Base-by-base conservation (phyloP, 495 filamentous ascomycete species). In the Aspergillus steynii region DNA sequence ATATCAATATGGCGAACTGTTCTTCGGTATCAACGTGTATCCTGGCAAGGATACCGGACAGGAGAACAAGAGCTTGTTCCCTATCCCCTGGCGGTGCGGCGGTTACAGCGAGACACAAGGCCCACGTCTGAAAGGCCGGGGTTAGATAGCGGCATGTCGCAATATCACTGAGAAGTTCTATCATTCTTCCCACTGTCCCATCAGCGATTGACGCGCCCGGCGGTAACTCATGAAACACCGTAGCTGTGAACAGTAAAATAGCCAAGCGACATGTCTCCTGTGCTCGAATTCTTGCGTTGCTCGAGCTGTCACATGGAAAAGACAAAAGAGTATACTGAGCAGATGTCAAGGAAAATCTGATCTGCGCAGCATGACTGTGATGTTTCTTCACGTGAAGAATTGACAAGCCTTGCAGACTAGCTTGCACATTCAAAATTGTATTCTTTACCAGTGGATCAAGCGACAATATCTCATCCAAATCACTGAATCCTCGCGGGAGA, bases 301-400 rank as follows among this genome's bases (percentile, higher is more conserved):
- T 28, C 7, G 29, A 3, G 15, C 25, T 28, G 1, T 20, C 37
- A 27, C 29, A 48, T 29, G 29, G 10, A 9, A 29, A 15, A 2
- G 55, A 56, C 3, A 56, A 45, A 1, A 56, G 55, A n/a, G 45
- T 9, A 29, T 56, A 56, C 9, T 56, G 55, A 1, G 27, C 29
- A 27, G 55, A 56, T 10, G 55, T 56, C 2, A 56, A 7, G 10
- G 37, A 56, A 29, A 56, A 56, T 25, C 55, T 26, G 10, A 48
- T 25, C 28, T 48, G 42, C 9, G 55, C 55, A 3, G 45, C 55
- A 10, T 48, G 25, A 9, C 25, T 45, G 1, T 56, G 42, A 15
- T 14, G 4, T 29, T 25, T 56, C 1, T 42, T 29, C 1, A 12
- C 7, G 8, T 25, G 27, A 10, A 48, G 25, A 4, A 10, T 56